A percentile compares a stretch with the other conserved stretches of the same genome.
These are phyloP conservation scores for Symbiodinium pilosum DNA, from an alignment of 73 alveolate genomes.

Conservation along the genomic window DNA sequence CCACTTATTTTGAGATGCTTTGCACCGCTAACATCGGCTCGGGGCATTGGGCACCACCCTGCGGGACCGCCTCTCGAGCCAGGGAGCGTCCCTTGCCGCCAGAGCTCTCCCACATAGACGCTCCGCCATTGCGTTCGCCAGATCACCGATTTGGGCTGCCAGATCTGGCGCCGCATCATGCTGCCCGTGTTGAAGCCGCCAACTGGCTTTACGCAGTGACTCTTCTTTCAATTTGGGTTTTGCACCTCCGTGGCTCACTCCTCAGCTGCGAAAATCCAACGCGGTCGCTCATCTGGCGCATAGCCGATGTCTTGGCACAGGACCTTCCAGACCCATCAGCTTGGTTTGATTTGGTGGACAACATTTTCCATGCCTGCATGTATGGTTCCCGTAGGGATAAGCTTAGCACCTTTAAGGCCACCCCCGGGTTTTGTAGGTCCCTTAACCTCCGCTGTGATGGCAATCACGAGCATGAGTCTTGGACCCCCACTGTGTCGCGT, in stretches of 20 bases:
- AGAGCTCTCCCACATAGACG: background rate
- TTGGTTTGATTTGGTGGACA: background rate
- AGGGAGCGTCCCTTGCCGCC: background rate
- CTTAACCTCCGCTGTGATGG: background rate
- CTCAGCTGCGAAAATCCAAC: background rate
- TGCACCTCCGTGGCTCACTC: background rate
- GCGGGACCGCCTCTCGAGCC: conserved; percentile 13
- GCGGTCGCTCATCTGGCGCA: background rate
- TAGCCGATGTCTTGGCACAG: background rate
- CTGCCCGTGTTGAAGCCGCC: background rate
- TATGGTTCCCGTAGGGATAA: background rate
- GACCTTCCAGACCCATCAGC: background rate
- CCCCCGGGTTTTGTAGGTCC: background rate
- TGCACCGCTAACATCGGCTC: background rate
- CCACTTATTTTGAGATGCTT: background rate
- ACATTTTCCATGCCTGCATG: background rate
- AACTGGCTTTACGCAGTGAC: background rate
- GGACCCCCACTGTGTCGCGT: background rate
- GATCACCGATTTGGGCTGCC: background rate
- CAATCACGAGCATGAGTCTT: background rate
- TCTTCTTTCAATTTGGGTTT: background rate
- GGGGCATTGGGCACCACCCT: background rate
- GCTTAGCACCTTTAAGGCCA: background rate
- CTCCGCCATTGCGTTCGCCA: background rate
- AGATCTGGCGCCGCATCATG: background rate